Evolutionary conservation across 306 rosid genomes (phyloP).

Genomic region (Calophaca sinica): DNA sequence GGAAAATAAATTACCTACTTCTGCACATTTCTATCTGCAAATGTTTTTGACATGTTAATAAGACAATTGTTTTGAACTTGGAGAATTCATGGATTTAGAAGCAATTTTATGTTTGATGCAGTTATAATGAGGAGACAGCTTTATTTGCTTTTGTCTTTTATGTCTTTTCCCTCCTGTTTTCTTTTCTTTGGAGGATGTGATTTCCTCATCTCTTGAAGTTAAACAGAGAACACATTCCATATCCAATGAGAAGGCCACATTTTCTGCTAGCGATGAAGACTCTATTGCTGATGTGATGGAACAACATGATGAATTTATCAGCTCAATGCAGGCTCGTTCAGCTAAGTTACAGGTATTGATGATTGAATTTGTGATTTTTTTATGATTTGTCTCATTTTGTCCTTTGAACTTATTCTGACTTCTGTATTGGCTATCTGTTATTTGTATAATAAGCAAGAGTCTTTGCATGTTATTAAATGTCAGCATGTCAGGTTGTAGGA

Average conservation of each 20-base stretch:
- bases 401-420: slow-evolving; percentile 30
- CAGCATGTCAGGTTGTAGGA: slow-evolving; percentile 31
- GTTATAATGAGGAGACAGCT: slow-evolving; percentile 33
- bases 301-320: slow-evolving; percentile 82
- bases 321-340: slow-evolving; percentile 90
- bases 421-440: slow-evolving; percentile 29
- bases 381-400: slow-evolving; percentile 22
- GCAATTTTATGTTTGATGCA: slow-evolving; percentile 11
- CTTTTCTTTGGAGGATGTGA: slow-evolving; percentile 41
- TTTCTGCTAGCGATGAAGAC: slow-evolving; percentile 87
- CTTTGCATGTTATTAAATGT: slow-evolving; percentile 37
- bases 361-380: slow-evolving; percentile 31
- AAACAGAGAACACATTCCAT: slow-evolving; percentile 79
- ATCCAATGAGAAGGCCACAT: slow-evolving; percentile 75
- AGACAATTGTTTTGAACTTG: slow-evolving; percentile 8
- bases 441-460: slow-evolving; percentile 29
- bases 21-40: not conserved
- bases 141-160: not conserved
- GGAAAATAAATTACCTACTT: not conserved
- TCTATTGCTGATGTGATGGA: slow-evolving; percentile 80
- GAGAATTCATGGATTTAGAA: slow-evolving; percentile 9
- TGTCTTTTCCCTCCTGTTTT: not conserved
- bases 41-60: slow-evolving; percentile 8
- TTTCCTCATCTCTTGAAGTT: slow-evolving; percentile 47
- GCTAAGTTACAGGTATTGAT: slow-evolving; percentile 84